Percentiles rank a stretch among this genome's conserved stretches.
phyloP scores from a whole-genome alignment of 2,329 filamentous ascomycete genomes.

The Colletotrichum acutatum region DNA sequence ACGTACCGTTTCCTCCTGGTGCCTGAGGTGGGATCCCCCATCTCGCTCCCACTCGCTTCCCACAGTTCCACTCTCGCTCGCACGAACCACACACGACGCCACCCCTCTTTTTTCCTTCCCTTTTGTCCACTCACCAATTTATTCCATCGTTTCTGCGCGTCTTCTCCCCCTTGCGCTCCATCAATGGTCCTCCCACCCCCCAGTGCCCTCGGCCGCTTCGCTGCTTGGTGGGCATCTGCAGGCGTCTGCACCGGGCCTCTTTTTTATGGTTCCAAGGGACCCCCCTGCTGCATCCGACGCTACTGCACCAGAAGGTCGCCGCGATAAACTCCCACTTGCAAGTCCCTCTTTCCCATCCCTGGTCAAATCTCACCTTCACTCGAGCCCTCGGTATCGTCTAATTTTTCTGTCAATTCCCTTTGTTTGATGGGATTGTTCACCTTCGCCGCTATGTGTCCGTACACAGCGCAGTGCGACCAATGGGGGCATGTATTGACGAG shows the following conservation, averaged over 20 bases:
- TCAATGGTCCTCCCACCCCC: neutral
- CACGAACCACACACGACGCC: conserved; percentile 1
- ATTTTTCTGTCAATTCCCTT: neutral
- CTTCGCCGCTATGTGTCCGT: neutral
- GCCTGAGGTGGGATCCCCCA: neutral
- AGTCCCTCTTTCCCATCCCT: conserved; percentile 8
- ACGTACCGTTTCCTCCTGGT: conserved; percentile 1
- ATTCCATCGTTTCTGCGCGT: conserved; percentile 1
- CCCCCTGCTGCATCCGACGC: conserved; percentile 30
- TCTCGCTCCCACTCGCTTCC: conserved; percentile 4
- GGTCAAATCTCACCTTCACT: conserved; percentile 7
- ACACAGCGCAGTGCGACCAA: neutral
- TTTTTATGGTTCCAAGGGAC: conserved; percentile 30
- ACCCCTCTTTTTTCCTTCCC: neutral
- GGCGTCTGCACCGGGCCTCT: conserved; percentile 33
- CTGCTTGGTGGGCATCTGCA: conserved; percentile 12
- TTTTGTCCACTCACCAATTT: conserved; percentile 1
- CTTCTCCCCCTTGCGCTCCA: neutral
- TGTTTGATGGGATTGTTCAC: neutral
- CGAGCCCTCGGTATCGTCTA: neutral
- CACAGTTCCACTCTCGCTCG: neutral
- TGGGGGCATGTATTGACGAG: neutral
- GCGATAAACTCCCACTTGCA: conserved; percentile 24
- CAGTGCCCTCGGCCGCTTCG: neutral
- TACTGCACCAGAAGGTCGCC: conserved; percentile 29